Evolutionary conservation across 495 filamentous ascomycete species (phyloP).

Genomic region (Pyrenopolyporus hunteri): DNA sequence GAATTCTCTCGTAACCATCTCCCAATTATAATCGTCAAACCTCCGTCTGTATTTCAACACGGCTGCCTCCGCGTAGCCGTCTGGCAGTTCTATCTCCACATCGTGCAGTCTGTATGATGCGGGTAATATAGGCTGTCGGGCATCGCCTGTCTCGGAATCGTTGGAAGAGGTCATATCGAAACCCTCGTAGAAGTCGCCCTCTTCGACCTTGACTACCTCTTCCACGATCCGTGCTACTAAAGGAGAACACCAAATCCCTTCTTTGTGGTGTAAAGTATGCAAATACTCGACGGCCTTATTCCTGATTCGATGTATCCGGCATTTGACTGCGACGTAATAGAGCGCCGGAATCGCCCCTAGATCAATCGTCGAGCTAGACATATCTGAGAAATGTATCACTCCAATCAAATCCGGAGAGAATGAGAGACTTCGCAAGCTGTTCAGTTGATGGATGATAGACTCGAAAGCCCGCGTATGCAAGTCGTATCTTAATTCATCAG

Average conservation of each 20-base stretch:
- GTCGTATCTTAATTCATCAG: conserved; percentile 53
- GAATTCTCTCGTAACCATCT: conserved; percentile 19
- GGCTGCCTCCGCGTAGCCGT: conserved; percentile 16
- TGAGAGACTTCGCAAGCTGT: conserved; percentile 38
- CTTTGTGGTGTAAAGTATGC: conserved; percentile 48
- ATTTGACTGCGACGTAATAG: conserved; percentile 62
- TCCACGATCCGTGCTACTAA: conserved; percentile 36
- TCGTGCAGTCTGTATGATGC: conserved; percentile 26
- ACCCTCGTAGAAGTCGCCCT: conserved; percentile 34
- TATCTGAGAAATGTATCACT: conserved; percentile 10
- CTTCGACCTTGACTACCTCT: conserved; percentile 50
- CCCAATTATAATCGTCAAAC: conserved; percentile 3
- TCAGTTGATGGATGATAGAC: conserved; percentile 42
- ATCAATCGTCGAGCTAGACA: conserved; percentile 51
- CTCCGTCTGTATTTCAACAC: conserved; percentile 13
- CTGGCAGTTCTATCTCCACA: conserved; percentile 25
- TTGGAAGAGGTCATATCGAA: conserved; percentile 16
- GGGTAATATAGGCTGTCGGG: conserved; percentile 1
- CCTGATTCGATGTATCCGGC: conserved; percentile 56
- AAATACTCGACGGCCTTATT: conserved; percentile 53
- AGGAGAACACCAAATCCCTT: conserved; percentile 56
- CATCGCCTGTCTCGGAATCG: neutral
- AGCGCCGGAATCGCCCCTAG: conserved; percentile 58
- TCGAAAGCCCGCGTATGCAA: conserved; percentile 47
- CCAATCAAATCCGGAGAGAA: neutral